Evolutionary conservation across 1,284 basidiomycete species (phyloP).

Genomic region (Moniliophthora roreri): DNA sequence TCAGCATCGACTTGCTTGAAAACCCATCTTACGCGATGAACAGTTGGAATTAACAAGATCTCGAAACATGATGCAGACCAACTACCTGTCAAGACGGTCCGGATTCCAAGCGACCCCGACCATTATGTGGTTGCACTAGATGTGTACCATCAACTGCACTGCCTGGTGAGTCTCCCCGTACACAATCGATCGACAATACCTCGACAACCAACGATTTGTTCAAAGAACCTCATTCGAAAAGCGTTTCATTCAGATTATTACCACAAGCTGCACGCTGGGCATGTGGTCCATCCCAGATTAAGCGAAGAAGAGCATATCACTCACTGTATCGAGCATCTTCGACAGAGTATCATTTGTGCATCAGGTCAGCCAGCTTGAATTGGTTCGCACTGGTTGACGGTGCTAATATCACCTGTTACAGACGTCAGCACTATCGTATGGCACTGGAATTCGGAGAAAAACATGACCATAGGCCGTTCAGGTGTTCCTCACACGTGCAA

Average conservation of each 20-base stretch:
- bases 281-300: neutral
- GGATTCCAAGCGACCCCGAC: constrained; percentile 23
- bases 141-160: constrained; percentile 33
- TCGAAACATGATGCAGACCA: constrained; percentile 21
- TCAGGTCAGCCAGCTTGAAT: constrained; percentile 16
- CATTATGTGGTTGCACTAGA: constrained; percentile 26
- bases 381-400: neutral
- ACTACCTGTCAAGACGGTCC: constrained; percentile 24
- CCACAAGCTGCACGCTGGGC: constrained; percentile 1
- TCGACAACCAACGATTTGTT: neutral
- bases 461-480: neutral
- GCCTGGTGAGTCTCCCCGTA: constrained; percentile 23
- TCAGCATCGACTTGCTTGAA: neutral
- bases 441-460: neutral
- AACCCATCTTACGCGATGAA: neutral
- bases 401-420: neutral
- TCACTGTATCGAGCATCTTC: constrained; percentile 29
- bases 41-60: constrained; percentile 23
- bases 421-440: neutral
- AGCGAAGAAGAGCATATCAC: constrained; percentile 18
- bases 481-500: constrained; percentile 15
- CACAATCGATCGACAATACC: neutral
- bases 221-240: constrained; percentile 28
- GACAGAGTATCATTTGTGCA: constrained; percentile 30
- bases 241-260: constrained; percentile 26